Base-by-base conservation (phyloP, 768 basidiomycete species). In the Leucogyrophana mollusca region DNA sequence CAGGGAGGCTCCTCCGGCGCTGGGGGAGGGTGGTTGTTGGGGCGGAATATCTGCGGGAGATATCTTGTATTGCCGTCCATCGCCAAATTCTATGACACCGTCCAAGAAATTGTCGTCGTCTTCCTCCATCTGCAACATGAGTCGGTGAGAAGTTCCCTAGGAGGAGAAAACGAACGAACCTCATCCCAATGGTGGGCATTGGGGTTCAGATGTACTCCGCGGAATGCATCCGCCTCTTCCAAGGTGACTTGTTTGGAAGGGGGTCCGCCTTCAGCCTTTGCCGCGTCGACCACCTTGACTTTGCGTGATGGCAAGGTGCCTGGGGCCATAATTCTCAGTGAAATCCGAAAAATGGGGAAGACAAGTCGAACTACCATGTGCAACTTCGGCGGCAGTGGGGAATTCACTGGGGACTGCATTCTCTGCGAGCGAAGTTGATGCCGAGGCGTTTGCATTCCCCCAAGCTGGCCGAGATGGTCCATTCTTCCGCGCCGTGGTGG, bases 121-220 rank as follows among this genome's bases (percentile, higher is more conserved):
- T 66, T 93, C 91, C 66, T 87, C 87, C 79, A 91, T 88, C 88
- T 91, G 58, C 21, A 27, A 46, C 47, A 38, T 45, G 6, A 24
- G 44, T 56, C 39, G 52, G 47, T 33, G n/a, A 46, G 32, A 34
- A 57, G 13, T 36, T 25, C 4, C 43, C 9, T 24, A 39, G 21
- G 18, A 39, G 27, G 46, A 45, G 8, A 45, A 43, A 50, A 55
- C 38, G 27, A 33, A 67, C 88, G 51, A 52, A 97, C 94, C 78
- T 96, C 94, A 56, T 97, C 96, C 96, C 96, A 99, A 61, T 97
- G 94, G 60, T 93, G 89, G 3, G 89, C 83, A 56, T 94, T 94
- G 40, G 94, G 90, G 67, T 96, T 86, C 38, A 97, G 71, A 65
- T 98, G 94, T 1, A 92, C 85, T 0, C 94, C 94, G 32, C 94